Base-by-base conservation (phyloP, 257 asterid genomes). In the Solanum rostratum region DNA sequence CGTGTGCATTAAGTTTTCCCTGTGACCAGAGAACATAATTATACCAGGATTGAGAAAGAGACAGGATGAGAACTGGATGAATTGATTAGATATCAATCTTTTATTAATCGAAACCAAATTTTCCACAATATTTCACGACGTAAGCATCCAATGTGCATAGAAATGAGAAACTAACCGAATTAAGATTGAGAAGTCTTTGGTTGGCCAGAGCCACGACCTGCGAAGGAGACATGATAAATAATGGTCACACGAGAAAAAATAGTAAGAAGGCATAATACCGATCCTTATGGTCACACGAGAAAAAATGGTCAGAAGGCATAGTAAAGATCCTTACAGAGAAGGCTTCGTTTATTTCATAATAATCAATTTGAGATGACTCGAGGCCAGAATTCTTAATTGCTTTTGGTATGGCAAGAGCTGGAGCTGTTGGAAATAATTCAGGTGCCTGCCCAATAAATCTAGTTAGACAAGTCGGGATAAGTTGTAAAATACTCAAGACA, bases 121-220 rank as follows among this genome's bases (percentile, higher is more conserved):
- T 78, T 46, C 62, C 82, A 78, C 65, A 0, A 78, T 18, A 29
- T 4, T 78, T 50, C 82, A 18, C 46, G 50, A 10, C 10, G 29
- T 5, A 78, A 5, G 82, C 63, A 50, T 83, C 16, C 45, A 30
- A 55, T 24, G 80, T 68, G 78, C 81, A 88, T 82, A 22, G 83
- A 52, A 12, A 66, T 63, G 60, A 49, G 29, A 81, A 70, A 87
- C 98, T 91, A 84, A 95, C 98, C 24, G 92, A 91, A 82, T 91
- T 88, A 80, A 96, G 91, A 84, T 92, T 90, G 85, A 96, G 92
- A 82, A 96, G 88, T 87, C 80, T 93, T 89, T 91, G 97, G 88
- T 96, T 96, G 73, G 90, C 97, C 84, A 96, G 92, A 89, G 99
- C 97, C 71, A 96, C 99, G 29, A 95, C 98, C 99, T 96, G 93